Evolutionary conservation across 2,329 filamentous ascomycete species (phyloP).

Genomic region (Xylaria sp.): DNA sequence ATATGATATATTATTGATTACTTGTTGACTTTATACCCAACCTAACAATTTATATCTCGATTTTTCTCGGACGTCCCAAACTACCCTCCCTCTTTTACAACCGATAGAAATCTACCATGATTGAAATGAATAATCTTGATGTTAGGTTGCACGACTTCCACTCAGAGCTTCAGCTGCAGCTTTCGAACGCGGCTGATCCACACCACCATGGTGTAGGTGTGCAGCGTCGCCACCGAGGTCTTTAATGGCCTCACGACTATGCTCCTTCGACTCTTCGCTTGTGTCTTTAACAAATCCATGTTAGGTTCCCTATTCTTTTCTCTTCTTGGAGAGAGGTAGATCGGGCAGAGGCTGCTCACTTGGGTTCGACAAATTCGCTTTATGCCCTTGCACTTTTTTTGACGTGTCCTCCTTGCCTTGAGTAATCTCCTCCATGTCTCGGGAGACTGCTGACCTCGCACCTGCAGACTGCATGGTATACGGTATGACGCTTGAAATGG

Average conservation of each 20-base stretch:
- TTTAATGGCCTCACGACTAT: slow-evolving; percentile 56
- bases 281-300: slow-evolving; percentile 50
- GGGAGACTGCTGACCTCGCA: slow-evolving; percentile 54
- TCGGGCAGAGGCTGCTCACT: slow-evolving; percentile 48
- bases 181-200: slow-evolving; percentile 57
- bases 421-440: slow-evolving; percentile 56
- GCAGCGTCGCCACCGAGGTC: slow-evolving; percentile 57
- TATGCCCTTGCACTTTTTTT: slow-evolving; percentile 53
- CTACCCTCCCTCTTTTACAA: background rate
- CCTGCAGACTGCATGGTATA: slow-evolving; percentile 52
- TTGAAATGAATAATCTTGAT: background rate
- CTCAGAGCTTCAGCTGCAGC: slow-evolving; percentile 55
- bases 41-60: background rate
- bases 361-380: slow-evolving; percentile 61
- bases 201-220: slow-evolving; percentile 58
- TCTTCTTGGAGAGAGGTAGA: background rate
- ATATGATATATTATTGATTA: no score
- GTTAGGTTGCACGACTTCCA: slow-evolving; percentile 51
- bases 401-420: slow-evolving; percentile 48
- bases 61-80: background rate
- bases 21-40: no score
- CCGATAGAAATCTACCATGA: no score
- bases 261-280: slow-evolving; percentile 58
- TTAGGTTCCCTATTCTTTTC: slow-evolving; percentile 12
- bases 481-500: background rate